Evolutionary conservation across 352 stramenopile species (phyloP).

Genomic region (Achlya hypogyna): DNA sequence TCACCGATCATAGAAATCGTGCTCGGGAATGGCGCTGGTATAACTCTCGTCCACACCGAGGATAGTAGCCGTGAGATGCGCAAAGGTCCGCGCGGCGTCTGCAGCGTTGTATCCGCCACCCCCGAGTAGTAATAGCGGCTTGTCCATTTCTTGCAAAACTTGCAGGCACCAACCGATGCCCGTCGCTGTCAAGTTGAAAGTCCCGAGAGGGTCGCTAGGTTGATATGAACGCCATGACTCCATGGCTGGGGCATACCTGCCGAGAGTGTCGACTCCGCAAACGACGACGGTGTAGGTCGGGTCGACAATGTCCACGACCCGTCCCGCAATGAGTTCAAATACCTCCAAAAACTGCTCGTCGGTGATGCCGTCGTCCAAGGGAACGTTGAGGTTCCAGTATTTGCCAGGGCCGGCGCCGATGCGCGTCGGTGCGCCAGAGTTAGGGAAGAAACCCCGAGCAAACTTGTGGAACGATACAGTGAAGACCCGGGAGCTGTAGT

Average conservation of each 20-base stretch:
- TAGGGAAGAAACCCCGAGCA: constrained; percentile 42
- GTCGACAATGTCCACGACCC: constrained; percentile 31
- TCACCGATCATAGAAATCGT: constrained; percentile 48
- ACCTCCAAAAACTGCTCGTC: constrained; percentile 43
- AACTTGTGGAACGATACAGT: constrained; percentile 47
- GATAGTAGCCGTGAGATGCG: constrained; percentile 36
- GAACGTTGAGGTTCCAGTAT: constrained; percentile 52
- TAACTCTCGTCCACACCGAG: constrained; percentile 26
- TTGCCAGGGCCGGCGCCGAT: constrained; percentile 29
- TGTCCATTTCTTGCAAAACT: constrained; percentile 26
- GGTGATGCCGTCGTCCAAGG: constrained; percentile 40
- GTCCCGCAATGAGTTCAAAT: constrained; percentile 32
- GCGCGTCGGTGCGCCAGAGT: constrained; percentile 27
- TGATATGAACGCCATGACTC: neutral
- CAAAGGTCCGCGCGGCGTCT: constrained; percentile 42
- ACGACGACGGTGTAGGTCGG: constrained; percentile 48
- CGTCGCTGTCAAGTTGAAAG: constrained; percentile 39
- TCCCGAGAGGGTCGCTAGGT: constrained; percentile 29
- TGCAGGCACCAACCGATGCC: constrained; percentile 31
- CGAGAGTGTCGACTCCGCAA: constrained; percentile 59
- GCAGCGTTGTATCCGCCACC: constrained; percentile 57
- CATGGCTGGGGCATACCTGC: constrained; percentile 15
- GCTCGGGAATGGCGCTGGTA: constrained; percentile 35
- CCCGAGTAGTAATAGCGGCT: constrained; percentile 47
- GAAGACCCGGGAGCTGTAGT: constrained; percentile 36